Evolutionary conservation across 176 grass and related monocot species (phyloP), one percentile per base, ranked within the genome.

Genomic region (Echinochloa phyllopogon): DNA sequence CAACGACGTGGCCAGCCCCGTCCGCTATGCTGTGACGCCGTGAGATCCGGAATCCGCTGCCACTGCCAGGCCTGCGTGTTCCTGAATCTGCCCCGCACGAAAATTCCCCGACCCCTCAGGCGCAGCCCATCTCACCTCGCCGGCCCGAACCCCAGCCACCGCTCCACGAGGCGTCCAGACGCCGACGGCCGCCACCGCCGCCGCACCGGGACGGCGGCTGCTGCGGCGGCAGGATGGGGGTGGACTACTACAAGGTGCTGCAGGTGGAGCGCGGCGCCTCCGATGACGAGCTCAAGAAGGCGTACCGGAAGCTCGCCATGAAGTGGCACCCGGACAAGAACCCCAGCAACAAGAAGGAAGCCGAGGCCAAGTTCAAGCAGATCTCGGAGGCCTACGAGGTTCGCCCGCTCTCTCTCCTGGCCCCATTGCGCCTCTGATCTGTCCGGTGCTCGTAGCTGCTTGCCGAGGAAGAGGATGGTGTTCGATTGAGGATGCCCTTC

Each of bases 251-350:
- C 86, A 94, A 91, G 80, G 65, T 94, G 63, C 83, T 94, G 74
- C 84, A 91, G 73, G 92, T 94, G 60, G 84, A 89, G 20, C 83
- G 84, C 44, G 72, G 60, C 15, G 80, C 91, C 38, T 71, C 84
- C 20, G 93, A 92, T 15, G 93, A 95, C 13, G 88, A 95, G 51
- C 87, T 95, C 74, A 95, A 95, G 82, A 92, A 92, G 79, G 87
- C 90, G 13, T 95, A 90, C 66, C 90, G 93, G 74, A 94, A 90
- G 81, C 82, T 97, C 39, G 94, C 91, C 79, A 97, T 93, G 94
- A 91, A 81, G 58, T 97, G 94, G 91, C 94, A 97, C 67, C 94
- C 91, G 14, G 89, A 94, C 55, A 97, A 97, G 87, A 97, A 94
- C 59, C 94, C 84, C 42, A 83, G 55, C 69, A 88, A 89, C 67